Percentiles rank a stretch among this genome's conserved stretches.
Evolutionary conservation across 306 rosid species (phyloP).

Genomic region (Notholithocarpus densiflorus): DNA sequence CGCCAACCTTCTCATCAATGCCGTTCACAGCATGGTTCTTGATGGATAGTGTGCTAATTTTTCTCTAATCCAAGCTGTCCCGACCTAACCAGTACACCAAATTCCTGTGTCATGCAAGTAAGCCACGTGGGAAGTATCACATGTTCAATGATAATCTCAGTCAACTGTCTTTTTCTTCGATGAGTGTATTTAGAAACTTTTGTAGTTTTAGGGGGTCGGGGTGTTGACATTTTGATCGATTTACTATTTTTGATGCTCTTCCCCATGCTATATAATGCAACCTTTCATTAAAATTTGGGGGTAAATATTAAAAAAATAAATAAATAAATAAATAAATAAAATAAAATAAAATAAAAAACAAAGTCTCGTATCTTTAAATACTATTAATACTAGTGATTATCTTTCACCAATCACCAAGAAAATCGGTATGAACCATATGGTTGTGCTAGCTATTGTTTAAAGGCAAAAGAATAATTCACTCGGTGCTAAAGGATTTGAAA

Average conservation of each 20-base stretch:
- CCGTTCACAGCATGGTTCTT: conserved; percentile 43
- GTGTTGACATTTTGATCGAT: conserved; percentile 20
- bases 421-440: too few relatives aligned
- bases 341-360: too few relatives aligned
- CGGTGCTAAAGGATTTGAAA: too few relatives aligned
- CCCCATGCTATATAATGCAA: neutral
- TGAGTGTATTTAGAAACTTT: conserved; percentile 15
- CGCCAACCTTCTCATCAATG: conserved; percentile 29
- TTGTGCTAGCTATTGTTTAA: too few relatives aligned
- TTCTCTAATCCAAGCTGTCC: conserved; percentile 52
- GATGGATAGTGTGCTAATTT: conserved; percentile 7
- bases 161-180: conserved; percentile 60
- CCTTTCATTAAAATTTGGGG: too few relatives aligned
- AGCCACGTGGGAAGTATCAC: conserved; percentile 69
- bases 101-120: conserved; percentile 48
- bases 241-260: neutral
- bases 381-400: too few relatives aligned
- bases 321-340: too few relatives aligned
- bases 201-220: conserved; percentile 10
- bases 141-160: conserved; percentile 62
- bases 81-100: conserved; percentile 50
- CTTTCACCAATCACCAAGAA: too few relatives aligned
- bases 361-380: neutral
- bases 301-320: too few relatives aligned
- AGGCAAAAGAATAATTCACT: too few relatives aligned